These are phyloP conservation scores for Pythium guiyangense DNA, from an alignment of 352 stramenopile genomes.

Conservation along the genomic window DNA sequence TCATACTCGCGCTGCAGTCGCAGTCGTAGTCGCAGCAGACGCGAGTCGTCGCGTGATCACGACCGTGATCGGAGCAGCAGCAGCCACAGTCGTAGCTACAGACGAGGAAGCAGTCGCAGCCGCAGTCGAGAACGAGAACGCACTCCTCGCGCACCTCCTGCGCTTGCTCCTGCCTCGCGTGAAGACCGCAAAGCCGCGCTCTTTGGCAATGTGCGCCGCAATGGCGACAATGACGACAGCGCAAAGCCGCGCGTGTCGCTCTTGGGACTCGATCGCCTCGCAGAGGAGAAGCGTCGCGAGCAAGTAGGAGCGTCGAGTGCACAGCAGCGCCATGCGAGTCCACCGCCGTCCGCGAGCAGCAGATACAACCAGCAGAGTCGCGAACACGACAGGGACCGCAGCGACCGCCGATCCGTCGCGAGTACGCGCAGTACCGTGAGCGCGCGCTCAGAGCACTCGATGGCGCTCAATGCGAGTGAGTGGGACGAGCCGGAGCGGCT, in stretches of 20 bases:
- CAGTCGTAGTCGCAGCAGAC: slow-evolving; percentile 20
- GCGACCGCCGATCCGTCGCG: slow-evolving; percentile 8
- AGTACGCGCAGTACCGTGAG: slow-evolving; percentile 15
- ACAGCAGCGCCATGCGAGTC: not conserved
- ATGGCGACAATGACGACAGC: not conserved
- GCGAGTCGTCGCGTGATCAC: slow-evolving; percentile 2
- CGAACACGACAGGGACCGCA: not conserved
- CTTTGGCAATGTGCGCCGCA: slow-evolving; percentile 18
- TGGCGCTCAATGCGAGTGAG: slow-evolving; percentile 50
- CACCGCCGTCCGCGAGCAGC: not conserved
- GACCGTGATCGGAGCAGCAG: slow-evolving; percentile 3
- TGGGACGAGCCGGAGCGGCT: slow-evolving; percentile 77
- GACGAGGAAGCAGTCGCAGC: slow-evolving; percentile 4
- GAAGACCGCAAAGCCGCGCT: slow-evolving; percentile 17
- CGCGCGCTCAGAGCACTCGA: slow-evolving; percentile 24
- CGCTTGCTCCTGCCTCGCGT: slow-evolving; percentile 2
- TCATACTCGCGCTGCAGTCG: slow-evolving; percentile 11
- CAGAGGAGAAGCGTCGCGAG: slow-evolving; percentile 45
- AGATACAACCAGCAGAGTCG: not conserved
- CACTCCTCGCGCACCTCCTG: not conserved
- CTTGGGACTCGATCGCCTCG: slow-evolving; percentile 58
- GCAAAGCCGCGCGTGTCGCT: slow-evolving; percentile 20
- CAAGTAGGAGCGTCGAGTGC: not conserved
- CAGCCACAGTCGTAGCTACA: slow-evolving; percentile 5
- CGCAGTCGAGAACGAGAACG: slow-evolving; percentile 11